Percentiles rank a stretch among this genome's conserved stretches.
Conservation (phyloP, 2,329 filamentous ascomycete genomes). For the Diplodia mutila region DNA sequence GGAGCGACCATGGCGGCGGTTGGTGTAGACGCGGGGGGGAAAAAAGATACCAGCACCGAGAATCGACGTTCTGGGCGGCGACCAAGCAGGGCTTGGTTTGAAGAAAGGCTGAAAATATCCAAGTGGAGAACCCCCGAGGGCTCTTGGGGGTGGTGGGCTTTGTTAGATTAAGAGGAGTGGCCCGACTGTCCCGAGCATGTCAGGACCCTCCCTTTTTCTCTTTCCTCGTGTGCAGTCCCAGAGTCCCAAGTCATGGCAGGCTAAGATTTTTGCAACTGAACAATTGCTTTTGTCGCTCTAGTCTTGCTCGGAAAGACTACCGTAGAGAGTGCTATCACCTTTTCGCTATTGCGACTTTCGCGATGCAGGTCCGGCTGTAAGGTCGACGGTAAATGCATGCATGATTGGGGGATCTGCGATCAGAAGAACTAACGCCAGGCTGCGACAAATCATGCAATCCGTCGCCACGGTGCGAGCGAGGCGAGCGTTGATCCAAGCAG, state of each 20-base stretch:
- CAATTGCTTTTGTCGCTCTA: not conserved
- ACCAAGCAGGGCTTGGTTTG: not conserved
- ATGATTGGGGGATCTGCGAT: not conserved
- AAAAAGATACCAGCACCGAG: not conserved
- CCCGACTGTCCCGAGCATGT: not conserved
- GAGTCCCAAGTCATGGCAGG: not conserved
- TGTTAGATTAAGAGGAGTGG: not conserved
- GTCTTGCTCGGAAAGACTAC: not conserved
- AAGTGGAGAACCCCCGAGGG: not conserved
- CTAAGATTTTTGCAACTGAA: not conserved
- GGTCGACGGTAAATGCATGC: not conserved
- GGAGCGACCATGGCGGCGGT: not conserved
- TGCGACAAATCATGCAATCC: not conserved
- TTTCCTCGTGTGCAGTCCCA: not conserved
- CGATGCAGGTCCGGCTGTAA: not conserved
- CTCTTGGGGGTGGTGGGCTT: not conserved
- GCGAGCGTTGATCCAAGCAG: not conserved
- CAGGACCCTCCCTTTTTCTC: not conserved
- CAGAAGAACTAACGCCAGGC: not conserved
- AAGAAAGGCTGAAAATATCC: not conserved
- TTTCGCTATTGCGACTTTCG: not conserved
- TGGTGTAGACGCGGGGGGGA: not conserved
- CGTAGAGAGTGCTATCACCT: not conserved
- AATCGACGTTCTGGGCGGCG: not conserved
- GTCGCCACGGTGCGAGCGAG: not conserved